Evolutionary conservation across 495 filamentous ascomycete genomes (phyloP), one percentile per base, ranked within the genome.

Genomic region (Aspergillus baeticus): DNA sequence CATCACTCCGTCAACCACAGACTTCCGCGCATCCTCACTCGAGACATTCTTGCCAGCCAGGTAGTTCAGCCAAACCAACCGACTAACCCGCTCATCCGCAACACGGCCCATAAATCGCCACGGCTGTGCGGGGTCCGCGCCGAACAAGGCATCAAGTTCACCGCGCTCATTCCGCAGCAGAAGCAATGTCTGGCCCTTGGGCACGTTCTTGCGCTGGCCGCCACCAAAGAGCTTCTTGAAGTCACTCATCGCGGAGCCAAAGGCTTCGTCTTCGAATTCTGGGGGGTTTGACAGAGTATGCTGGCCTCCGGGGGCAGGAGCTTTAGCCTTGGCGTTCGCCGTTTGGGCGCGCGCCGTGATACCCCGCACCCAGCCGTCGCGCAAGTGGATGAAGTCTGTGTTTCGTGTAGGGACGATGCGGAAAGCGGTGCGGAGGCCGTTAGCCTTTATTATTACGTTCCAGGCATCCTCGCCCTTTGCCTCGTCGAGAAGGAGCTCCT

Each of bases 341-440:
- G 76, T 73, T 59, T 74, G 77, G 15, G 84, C 85, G n/a, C 88
- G 81, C 2, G 78, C 83, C 31, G 89, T 88, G 59, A 98, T 87
- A 15, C 88, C 87, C 2, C 90, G 81, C 18, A 98, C 89, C 78
- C 89, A 96, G 0, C 89, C 93, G 66, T 98, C 94, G 31, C 92
- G 81, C 58, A 98, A 65, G 65, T 98, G 94, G 66, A 85, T 79
- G 71, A 96, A 96, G 69, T 96, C 91, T 5, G 94, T 97, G 68
- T 92, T 90, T 31, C 90, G 79, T 0, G 87, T 88, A 0, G 95
- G 94, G 8, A 93, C 86, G 47, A 97, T 84, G 6, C 91, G 80
- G 66, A 92, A 82, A 1, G 85, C 81, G 1, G 86, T 93, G 7
- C 87, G 81, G 10, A 89, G 77, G 0, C 84, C 80, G 20, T 81